phyloP scores from a whole-genome alignment of 2,329 filamentous ascomycete genomes.

The Teratosphaeria destructans region DNA sequence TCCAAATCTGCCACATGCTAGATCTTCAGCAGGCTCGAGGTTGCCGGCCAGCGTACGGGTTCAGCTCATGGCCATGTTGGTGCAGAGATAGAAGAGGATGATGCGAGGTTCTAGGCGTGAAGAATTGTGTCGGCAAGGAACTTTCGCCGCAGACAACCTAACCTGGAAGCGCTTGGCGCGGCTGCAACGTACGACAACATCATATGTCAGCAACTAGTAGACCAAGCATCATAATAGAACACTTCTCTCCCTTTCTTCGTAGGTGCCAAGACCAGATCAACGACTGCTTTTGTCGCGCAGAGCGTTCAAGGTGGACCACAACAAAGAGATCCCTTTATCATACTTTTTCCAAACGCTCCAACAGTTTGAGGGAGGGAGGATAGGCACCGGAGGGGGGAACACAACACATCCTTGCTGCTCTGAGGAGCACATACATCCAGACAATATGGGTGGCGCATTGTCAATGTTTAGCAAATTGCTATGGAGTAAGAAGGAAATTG shows the following conservation, averaged over 20 bases:
- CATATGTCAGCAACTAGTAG: not conserved
- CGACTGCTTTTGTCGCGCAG: not conserved
- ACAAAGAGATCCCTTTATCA: not conserved
- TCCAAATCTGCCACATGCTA: not conserved
- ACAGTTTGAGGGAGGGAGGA: not conserved
- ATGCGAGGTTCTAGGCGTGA: not conserved
- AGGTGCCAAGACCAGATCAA: not conserved
- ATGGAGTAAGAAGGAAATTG: constrained; percentile 92
- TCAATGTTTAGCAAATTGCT: constrained; percentile 58
- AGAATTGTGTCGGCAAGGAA: not conserved
- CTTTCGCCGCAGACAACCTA: not conserved
- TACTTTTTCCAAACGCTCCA: not conserved
- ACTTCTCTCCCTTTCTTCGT: not conserved
- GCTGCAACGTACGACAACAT: not conserved
- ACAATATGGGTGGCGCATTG: constrained; percentile 45
- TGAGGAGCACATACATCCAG: not conserved
- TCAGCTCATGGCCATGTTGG: not conserved
- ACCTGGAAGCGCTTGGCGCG: not conserved
- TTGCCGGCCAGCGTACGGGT: not conserved
- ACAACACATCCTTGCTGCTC: not conserved
- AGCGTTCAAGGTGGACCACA: not conserved
- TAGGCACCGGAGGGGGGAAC: not conserved
- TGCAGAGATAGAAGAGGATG: not conserved
- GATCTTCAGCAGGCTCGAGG: not conserved
- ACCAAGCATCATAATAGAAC: not conserved